phyloP scores from a whole-genome alignment of 768 basidiomycete genomes.

The Mycena kentingensis region DNA sequence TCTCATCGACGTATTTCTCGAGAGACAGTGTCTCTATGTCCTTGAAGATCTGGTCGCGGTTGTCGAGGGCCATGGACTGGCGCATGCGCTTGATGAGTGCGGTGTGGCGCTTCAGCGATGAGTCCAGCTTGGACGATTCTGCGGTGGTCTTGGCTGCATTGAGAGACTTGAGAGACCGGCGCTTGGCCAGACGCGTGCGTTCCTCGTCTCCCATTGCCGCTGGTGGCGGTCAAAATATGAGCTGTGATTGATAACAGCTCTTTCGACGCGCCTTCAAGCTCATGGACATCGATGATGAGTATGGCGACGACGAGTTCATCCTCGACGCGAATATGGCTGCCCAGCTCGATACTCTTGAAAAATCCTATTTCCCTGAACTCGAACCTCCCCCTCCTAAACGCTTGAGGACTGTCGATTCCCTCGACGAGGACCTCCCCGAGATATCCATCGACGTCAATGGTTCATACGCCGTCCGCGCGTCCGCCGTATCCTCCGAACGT shows the following conservation, averaged over 20 bases:
- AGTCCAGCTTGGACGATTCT: constrained; percentile 84
- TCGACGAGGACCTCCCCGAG: constrained; percentile 58
- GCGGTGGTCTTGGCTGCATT: constrained; percentile 15
- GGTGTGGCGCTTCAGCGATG: constrained; percentile 94
- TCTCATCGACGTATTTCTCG: constrained; percentile 96
- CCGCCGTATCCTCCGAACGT: constrained; percentile 14
- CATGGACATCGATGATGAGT: constrained; percentile 70
- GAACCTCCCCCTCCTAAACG: constrained; percentile 51
- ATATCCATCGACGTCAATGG: constrained; percentile 63
- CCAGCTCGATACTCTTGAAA: constrained; percentile 60
- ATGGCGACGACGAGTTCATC: constrained; percentile 62
- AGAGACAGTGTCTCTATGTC: constrained; percentile 88
- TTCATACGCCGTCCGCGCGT: constrained; percentile 47
- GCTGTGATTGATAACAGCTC: no score
- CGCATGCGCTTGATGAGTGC: constrained; percentile 92
- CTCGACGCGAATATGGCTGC: constrained; percentile 66
- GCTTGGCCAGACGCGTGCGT: constrained; percentile 16
- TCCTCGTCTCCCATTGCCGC: no score
- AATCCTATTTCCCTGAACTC: constrained; percentile 38
- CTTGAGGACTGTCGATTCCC: constrained; percentile 52
- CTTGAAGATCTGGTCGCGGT: constrained; percentile 85
- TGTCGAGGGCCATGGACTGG: constrained; percentile 80
- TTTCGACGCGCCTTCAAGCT: not conserved
- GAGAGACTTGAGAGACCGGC: constrained; percentile 19
- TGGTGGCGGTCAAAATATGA: no score